These are phyloP conservation scores for Colletotrichum sp. DNA, from an alignment of 2,329 filamentous ascomycete genomes.

Conservation along the genomic window DNA sequence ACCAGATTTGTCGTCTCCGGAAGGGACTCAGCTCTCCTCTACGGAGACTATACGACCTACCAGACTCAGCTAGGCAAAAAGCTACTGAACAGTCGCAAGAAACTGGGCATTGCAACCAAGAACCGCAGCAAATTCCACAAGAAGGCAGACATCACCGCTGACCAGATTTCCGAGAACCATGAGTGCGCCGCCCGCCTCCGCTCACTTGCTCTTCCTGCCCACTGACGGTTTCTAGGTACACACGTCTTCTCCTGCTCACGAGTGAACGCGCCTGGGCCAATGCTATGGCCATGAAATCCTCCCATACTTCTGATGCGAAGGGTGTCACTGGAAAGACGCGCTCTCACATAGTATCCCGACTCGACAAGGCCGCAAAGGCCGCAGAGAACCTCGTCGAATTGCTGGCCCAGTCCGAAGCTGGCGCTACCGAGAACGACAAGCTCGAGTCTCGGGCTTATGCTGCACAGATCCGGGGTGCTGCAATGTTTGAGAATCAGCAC, in stretches of 20 bases:
- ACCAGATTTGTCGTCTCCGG: slow-evolving; percentile 82
- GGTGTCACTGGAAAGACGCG: slow-evolving; percentile 80
- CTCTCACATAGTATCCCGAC: slow-evolving; percentile 86
- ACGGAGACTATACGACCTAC: slow-evolving; percentile 89
- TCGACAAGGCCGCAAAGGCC: slow-evolving; percentile 78
- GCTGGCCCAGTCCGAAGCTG: slow-evolving; percentile 66
- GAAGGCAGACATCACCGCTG: slow-evolving; percentile 73
- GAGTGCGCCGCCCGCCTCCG: slow-evolving; percentile 59
- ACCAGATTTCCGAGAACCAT: slow-evolving; percentile 75
- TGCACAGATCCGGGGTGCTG: slow-evolving; percentile 75
- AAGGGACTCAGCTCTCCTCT: slow-evolving; percentile 82
- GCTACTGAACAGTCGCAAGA: slow-evolving; percentile 83
- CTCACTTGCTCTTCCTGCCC: slow-evolving; percentile 6
- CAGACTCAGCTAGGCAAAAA: slow-evolving; percentile 80
- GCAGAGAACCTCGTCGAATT: slow-evolving; percentile 72
- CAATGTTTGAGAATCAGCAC: slow-evolving; percentile 84
- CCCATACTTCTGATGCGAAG: slow-evolving; percentile 79
- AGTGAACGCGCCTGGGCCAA: slow-evolving; percentile 94
- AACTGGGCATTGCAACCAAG: slow-evolving; percentile 81
- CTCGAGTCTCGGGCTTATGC: slow-evolving; percentile 89
- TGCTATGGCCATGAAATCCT: slow-evolving; percentile 91
- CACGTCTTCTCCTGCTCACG: slow-evolving; percentile 80
- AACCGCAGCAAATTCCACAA: slow-evolving; percentile 85
- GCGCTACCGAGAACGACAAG: slow-evolving; percentile 72
- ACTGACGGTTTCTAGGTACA: slow-evolving; percentile 60